Percentiles rank a stretch among this genome's conserved stretches.
These are phyloP conservation scores for Neospermospora avenae DNA, from an alignment of 2,329 filamentous ascomycete species.

Conservation along the genomic window DNA sequence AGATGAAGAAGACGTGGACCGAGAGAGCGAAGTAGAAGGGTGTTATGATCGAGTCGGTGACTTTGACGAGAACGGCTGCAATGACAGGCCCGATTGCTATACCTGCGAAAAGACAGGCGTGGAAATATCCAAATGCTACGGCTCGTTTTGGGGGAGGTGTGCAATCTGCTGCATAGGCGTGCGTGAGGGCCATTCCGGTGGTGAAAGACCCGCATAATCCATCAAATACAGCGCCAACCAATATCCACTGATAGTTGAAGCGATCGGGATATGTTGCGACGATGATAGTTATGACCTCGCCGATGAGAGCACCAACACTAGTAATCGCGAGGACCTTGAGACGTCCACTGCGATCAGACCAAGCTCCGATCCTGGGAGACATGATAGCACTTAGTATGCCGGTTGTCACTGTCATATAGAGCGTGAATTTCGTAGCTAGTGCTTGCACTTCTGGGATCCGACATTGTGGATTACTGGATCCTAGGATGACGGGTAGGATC, in stretches of 20 bases:
- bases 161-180: constrained; percentile 89
- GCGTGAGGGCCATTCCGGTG: constrained; percentile 68
- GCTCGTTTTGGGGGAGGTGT: constrained; percentile 75
- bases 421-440: constrained; percentile 71
- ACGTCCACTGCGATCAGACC: constrained; percentile 85
- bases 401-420: constrained; percentile 70
- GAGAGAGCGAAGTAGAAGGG: constrained; percentile 79
- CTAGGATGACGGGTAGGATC: constrained; percentile 62
- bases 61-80: constrained; percentile 74
- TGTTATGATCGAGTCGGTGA: constrained; percentile 70
- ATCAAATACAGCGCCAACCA: constrained; percentile 75
- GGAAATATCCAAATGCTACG: constrained; percentile 84
- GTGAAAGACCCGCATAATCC: constrained; percentile 88
- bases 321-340: constrained; percentile 70
- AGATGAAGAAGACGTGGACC: constrained; percentile 70
- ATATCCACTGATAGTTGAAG: constrained; percentile 73
- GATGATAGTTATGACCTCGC: constrained; percentile 74
- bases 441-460: constrained; percentile 74
- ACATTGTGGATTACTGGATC: constrained; percentile 74
- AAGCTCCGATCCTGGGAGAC: constrained; percentile 75
- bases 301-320: constrained; percentile 69
- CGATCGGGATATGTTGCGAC: constrained; percentile 71
- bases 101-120: constrained; percentile 85
- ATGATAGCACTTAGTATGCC: constrained; percentile 78
- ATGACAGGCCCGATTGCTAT: constrained; percentile 82